Percentiles rank a stretch among this genome's conserved stretches.
Evolutionary conservation across 331 rosid species (phyloP).

Genomic region (Stylosanthes scabra): DNA sequence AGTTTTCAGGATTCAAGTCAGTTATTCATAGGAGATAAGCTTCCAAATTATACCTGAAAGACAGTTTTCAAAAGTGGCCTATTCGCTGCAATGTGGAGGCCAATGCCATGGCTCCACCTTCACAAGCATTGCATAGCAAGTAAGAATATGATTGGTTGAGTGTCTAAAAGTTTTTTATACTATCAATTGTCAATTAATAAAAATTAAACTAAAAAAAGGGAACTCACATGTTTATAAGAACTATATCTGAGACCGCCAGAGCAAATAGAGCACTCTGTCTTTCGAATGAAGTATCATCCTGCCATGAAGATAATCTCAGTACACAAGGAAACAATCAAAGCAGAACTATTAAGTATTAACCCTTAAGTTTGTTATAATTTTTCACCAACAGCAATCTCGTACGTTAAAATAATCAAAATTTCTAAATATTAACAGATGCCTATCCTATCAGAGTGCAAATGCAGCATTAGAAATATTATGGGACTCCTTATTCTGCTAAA

Average conservation of each 20-base stretch:
- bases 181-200: too few relatives aligned
- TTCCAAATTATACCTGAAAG: conserved; percentile 63
- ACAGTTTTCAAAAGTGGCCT: conserved; percentile 92
- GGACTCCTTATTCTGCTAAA: neutral
- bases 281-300: conserved; percentile 96
- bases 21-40: conserved; percentile 4
- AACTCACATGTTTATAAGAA: conserved; percentile 88
- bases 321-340: conserved; percentile 32
- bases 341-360: conserved; percentile 13
- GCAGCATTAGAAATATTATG: conserved; percentile 5
- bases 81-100: conserved; percentile 97
- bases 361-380: conserved; percentile 17
- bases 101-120: conserved; percentile 99
- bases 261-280: conserved; percentile 98
- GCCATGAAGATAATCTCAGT: conserved; percentile 28
- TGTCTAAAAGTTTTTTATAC: neutral
- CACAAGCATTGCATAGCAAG: conserved; percentile 14
- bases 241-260: conserved; percentile 89
- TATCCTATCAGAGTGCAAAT: conserved; percentile 13
- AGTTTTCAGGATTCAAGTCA: conserved; percentile 15
- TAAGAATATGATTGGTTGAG: conserved; percentile 9
- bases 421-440: neutral
- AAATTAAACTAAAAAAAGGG: neutral
- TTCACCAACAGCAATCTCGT: neutral
- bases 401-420: neutral